Evolutionary conservation across 805 yeast genomes (phyloP), one percentile per base, ranked within the genome.

Genomic region (Cyberlindnera mrakii): DNA sequence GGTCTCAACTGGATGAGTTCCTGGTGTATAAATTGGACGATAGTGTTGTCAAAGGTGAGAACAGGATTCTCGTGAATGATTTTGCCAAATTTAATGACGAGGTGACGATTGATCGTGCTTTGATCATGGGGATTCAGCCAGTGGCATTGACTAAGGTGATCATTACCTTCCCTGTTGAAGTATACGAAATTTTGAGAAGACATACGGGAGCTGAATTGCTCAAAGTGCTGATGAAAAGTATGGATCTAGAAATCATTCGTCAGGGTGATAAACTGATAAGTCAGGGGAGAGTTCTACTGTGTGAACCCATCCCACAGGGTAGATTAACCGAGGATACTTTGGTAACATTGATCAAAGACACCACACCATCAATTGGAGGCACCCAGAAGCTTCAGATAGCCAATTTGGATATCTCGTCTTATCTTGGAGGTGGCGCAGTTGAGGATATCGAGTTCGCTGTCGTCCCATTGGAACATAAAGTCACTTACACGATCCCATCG

Each of bases 241-340:
- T 49, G 27, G 45, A 46, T 6, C n/a, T 48, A 20, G 43, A 44
- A 9, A 17, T 52, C 4, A 37, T 53, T 4, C 50, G 51, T 34
- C 55, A 52, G 33, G 55, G 57, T 18, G 54, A 53, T 35, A 25
- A 15, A 13, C 38, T 41, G 37, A 50, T 30, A 25, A 37, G 43
- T 14, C 30, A 29, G 25, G 84, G 84, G 17, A 53, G 55, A 6
- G 71, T 86, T 3, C 52, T 75, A 4, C 70, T 80, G 19, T 77
- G 88, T 57, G 95, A 85, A 51, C 95, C 95, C 0, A 70, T 77
- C 3, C 77, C 74, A 34, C 95, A 85, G 57, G 96, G 96, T 1
- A 50, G 58, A 6, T 53, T 83, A 1, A 59, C 64, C 17, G 43
- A 49, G 2, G 59, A 62, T 1, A 80, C 91, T 0, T 66, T 66